Conservation (phyloP, 2,329 filamentous ascomycete species). For the Ophiostoma pallidulum region DNA sequence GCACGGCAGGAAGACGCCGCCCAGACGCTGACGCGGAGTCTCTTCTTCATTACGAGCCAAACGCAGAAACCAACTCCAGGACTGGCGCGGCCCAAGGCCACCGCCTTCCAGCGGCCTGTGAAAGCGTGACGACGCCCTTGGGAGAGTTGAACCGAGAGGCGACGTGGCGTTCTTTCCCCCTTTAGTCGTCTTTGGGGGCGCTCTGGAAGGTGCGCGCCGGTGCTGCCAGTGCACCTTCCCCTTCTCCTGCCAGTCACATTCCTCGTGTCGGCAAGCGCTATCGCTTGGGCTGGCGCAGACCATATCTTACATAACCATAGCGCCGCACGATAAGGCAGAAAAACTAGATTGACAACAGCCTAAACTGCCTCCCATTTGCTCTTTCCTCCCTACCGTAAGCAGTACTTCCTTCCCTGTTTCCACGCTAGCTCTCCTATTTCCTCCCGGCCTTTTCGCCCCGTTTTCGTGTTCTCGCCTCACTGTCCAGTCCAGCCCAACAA, state of each 20-base stretch:
- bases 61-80: no score
- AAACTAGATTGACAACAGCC: no score
- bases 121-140: neutral
- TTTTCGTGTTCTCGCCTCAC: slow-evolving; percentile 2
- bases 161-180: slow-evolving; percentile 12
- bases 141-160: neutral
- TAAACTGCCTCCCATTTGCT: no score
- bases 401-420: slow-evolving; percentile 2
- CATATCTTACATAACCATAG: neutral
- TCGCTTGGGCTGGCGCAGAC: neutral
- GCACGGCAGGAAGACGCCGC: no score
- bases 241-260: neutral
- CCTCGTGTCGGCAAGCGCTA: neutral
- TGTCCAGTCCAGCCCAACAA: neutral
- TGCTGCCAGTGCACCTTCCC: neutral
- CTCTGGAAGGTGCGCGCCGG: neutral
- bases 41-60: no score
- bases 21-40: no score
- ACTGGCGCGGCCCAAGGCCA: no score
- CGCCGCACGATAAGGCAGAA: no score
- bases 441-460: slow-evolving; percentile 1
- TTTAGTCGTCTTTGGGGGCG: no score
- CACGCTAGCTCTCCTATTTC: slow-evolving; percentile 1
- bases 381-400: neutral
- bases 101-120: no score